These are phyloP conservation scores for Agaricales sp. DNA, from an alignment of 1,284 basidiomycete genomes.

Conservation along the genomic window DNA sequence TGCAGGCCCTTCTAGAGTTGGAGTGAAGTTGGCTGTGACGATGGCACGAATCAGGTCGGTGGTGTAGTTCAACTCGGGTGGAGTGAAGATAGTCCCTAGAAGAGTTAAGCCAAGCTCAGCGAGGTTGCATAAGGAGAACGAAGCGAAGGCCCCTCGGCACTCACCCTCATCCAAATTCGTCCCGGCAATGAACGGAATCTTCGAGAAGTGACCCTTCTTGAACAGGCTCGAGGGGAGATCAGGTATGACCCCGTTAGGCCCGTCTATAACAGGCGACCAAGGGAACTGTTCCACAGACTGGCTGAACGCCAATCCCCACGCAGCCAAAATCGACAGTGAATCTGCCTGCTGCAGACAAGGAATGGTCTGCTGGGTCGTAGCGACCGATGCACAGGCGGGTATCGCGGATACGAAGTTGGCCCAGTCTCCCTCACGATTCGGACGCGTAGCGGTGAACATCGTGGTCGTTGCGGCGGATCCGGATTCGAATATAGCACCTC, in stretches of 20 bases:
- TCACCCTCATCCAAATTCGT: slow-evolving; percentile 38
- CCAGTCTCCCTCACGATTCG: slow-evolving; percentile 26
- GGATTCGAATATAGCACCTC: slow-evolving; percentile 39
- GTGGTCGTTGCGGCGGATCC: slow-evolving; percentile 24
- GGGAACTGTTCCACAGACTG: slow-evolving; percentile 20
- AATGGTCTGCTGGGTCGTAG: slow-evolving; percentile 25
- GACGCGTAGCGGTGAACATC: slow-evolving; percentile 19
- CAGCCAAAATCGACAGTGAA: slow-evolving; percentile 24
- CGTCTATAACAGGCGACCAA: slow-evolving; percentile 32
- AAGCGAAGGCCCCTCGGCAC: neutral
- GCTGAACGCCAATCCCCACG: slow-evolving; percentile 16
- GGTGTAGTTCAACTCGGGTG: slow-evolving; percentile 17
- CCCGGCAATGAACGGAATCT: slow-evolving; percentile 37
- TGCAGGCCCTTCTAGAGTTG: slow-evolving; percentile 17
- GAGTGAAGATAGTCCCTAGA: slow-evolving; percentile 29
- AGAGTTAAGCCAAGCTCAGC: neutral
- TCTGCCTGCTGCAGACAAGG: slow-evolving; percentile 28
- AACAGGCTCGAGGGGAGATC: slow-evolving; percentile 28
- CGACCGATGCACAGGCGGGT: slow-evolving; percentile 21
- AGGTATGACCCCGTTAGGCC: slow-evolving; percentile 29
- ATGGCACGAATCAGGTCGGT: slow-evolving; percentile 16
- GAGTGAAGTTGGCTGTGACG: slow-evolving; percentile 23
- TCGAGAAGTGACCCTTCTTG: slow-evolving; percentile 23
- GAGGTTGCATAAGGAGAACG: neutral
- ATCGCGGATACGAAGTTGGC: slow-evolving; percentile 28